A percentile compares a stretch with the other conserved stretches of the same genome.
These are phyloP conservation scores for Metarhizium humberi DNA, from an alignment of 2,329 filamentous ascomycete genomes.

Conservation along the genomic window DNA sequence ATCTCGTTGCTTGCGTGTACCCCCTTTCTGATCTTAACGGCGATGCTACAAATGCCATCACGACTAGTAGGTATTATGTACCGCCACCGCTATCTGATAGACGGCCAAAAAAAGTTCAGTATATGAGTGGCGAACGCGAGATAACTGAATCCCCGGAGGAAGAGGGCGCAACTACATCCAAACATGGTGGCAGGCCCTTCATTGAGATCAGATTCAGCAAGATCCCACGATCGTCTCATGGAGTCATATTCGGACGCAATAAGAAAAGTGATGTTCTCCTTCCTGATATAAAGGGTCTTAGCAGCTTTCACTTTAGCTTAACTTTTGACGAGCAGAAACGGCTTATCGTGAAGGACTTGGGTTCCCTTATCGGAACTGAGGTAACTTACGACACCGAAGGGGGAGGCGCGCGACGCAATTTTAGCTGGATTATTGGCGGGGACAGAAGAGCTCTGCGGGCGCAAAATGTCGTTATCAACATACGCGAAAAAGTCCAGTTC, in stretches of 20 bases:
- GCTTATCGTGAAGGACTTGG: background rate
- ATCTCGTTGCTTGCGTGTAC: slow-evolving; percentile 6
- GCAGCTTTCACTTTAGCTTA: background rate
- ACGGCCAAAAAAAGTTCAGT: background rate
- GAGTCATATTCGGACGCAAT: slow-evolving; percentile 10
- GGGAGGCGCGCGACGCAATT: background rate
- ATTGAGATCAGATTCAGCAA: slow-evolving; percentile 10
- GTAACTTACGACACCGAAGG: background rate
- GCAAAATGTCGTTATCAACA: too few relatives aligned
- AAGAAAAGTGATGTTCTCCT: slow-evolving; percentile 8
- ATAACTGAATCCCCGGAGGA: background rate
- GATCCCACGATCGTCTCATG: slow-evolving; percentile 6
- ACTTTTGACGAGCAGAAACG: background rate
- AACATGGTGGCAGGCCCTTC: background rate
- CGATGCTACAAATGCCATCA: background rate
- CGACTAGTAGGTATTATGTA: background rate
- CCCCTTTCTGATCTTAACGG: background rate
- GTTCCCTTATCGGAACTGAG: background rate
- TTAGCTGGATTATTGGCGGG: background rate
- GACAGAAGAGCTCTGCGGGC: too few relatives aligned
- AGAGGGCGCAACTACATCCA: background rate
- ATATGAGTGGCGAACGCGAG: background rate
- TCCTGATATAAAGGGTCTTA: too few relatives aligned
- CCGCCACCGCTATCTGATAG: background rate
- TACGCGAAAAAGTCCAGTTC: slow-evolving; percentile 2